Percentiles rank a stretch among this genome's conserved stretches.
These are phyloP conservation scores for Fusarium sororula DNA, from an alignment of 2,329 filamentous ascomycete genomes.

Conservation along the genomic window DNA sequence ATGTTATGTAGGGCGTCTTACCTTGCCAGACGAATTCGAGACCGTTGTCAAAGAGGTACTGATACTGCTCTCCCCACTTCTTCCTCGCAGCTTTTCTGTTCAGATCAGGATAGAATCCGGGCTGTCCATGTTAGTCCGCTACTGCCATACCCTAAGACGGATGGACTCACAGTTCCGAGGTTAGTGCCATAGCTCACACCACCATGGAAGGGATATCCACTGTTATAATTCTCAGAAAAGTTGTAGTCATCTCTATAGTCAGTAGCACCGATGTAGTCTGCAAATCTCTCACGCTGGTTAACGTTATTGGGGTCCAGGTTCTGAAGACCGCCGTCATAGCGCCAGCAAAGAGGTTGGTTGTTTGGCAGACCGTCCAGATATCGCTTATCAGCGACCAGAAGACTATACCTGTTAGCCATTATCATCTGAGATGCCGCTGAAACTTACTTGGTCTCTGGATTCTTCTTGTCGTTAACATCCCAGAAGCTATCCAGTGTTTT, in stretches of 20 bases:
- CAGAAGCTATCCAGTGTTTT: not conserved
- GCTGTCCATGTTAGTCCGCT: not conserved
- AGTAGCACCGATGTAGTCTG: not conserved
- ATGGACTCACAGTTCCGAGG: not conserved
- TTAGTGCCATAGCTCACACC: not conserved
- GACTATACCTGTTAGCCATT: accelerated
- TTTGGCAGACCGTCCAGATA: not conserved
- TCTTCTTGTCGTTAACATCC: not conserved
- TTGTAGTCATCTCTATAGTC: not conserved
- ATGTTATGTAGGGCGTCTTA: accelerated
- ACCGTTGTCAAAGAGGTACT: not conserved
- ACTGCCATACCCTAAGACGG: accelerated
- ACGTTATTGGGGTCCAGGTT: not conserved
- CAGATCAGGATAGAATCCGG: not conserved
- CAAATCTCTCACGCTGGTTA: not conserved
- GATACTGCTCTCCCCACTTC: not conserved
- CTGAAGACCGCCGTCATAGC: not conserved
- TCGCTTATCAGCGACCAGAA: not conserved
- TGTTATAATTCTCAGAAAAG: not conserved
- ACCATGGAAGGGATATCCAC: not conserved
- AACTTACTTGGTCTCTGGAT: not conserved
- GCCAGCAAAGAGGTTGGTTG: not conserved
- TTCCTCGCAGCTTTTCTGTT: not conserved
- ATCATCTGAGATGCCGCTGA: accelerated
- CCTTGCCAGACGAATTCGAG: slow-evolving; percentile 6